Conservation (phyloP, 225 moss, liverwort and hornwort species). For the Rhytidiadelphus loreus region DNA sequence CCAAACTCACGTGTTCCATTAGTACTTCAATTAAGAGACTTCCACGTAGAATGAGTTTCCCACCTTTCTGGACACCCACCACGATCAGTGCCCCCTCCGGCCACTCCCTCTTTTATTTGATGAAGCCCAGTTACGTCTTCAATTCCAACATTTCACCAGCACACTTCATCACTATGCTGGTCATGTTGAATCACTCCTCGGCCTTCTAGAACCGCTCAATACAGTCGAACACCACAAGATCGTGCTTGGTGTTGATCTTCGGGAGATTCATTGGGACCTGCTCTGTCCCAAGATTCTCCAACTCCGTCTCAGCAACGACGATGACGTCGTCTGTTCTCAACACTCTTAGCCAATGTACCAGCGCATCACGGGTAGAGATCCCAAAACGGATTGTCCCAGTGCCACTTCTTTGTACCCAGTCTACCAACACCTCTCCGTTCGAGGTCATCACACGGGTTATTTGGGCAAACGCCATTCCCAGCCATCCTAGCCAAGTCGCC, state of each 20-base stretch:
- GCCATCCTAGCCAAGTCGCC: neutral
- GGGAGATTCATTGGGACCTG: neutral
- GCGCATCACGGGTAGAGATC: accelerated
- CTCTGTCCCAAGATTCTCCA: neutral
- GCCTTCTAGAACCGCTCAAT: neutral
- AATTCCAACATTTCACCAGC: neutral
- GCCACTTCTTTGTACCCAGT: neutral
- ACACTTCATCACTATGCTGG: neutral
- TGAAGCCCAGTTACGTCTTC: no score
- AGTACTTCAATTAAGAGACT: neutral
- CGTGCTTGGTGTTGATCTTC: neutral
- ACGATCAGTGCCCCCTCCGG: no score
- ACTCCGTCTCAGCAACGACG: neutral
- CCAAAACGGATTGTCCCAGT: no score
- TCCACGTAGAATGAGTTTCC: neutral
- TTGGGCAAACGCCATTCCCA: neutral
- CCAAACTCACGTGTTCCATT: neutral
- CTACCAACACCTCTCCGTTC: neutral
- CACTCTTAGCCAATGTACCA: neutral
- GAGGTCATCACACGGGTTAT: neutral
- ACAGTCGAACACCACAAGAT: neutral
- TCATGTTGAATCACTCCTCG: neutral
- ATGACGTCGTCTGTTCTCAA: neutral
- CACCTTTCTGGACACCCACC: neutral
- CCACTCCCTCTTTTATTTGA: neutral